phyloP scores from a whole-genome alignment of 257 asterid genomes.

The Solanum stenotomum region DNA sequence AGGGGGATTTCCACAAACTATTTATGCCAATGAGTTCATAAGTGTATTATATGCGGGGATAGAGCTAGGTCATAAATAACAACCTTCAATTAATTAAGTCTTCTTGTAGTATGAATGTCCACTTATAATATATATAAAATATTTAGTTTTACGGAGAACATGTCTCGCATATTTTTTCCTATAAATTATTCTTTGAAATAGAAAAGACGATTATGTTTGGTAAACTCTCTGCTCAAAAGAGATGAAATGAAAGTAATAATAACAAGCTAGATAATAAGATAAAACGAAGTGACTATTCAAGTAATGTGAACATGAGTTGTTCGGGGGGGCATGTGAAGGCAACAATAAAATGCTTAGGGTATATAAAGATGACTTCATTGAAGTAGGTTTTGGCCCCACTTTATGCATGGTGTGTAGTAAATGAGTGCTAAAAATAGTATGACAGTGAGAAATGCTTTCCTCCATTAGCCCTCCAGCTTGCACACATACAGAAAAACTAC shows the following conservation, averaged over 20 bases:
- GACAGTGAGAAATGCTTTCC: slow-evolving; percentile 26
- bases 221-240: too few relatives aligned
- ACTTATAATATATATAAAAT: not conserved
- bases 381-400: slow-evolving; percentile 14
- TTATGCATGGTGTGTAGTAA: not conserved
- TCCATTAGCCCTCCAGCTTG: slow-evolving; percentile 20
- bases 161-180: too few relatives aligned
- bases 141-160: fast-evolving
- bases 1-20: not conserved
- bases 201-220: too few relatives aligned
- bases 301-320: not conserved
- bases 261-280: not conserved
- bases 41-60: not conserved
- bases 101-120: not conserved
- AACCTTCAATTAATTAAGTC: not conserved
- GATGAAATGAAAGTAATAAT: too few relatives aligned
- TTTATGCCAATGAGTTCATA: not conserved
- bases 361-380: not conserved
- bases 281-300: not conserved
- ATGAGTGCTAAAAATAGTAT: slow-evolving; percentile 18
- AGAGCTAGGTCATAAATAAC: not conserved
- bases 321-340: not conserved
- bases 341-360: not conserved
- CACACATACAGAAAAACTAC: slow-evolving; percentile 17
- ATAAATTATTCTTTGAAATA: too few relatives aligned